A percentile compares a stretch with the other conserved stretches of the same genome.
These are phyloP conservation scores for Agrostemma githago DNA, from an alignment of 148 eudicot genomes.

Conservation along the genomic window DNA sequence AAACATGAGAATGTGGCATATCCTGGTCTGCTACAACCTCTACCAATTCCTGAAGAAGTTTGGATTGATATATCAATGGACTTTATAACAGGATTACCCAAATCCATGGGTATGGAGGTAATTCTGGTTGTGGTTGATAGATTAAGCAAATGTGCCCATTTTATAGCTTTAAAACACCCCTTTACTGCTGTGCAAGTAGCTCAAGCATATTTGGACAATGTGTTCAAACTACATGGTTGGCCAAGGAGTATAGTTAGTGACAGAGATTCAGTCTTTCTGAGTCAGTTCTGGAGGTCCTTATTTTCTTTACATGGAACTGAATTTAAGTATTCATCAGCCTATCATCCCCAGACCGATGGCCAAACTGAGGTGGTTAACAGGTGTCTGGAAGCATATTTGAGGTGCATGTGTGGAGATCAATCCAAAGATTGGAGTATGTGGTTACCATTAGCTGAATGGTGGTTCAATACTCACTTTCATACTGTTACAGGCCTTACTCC, in stretches of 20 bases:
- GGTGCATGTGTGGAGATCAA: background rate
- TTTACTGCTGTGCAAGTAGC: background rate
- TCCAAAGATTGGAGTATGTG: background rate
- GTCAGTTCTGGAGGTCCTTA: background rate
- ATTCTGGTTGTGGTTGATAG: background rate
- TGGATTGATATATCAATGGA: constrained; percentile 2
- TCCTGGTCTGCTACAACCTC: constrained; percentile 4
- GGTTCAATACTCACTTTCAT: constrained; percentile 4
- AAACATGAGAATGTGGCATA: background rate
- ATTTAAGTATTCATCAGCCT: background rate
- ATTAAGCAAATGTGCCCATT: background rate
- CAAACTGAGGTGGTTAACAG: too few species aligned
- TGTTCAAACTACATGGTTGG: too few species aligned
- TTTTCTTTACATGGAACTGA: too few species aligned
- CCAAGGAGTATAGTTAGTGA: background rate
- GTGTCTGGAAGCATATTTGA: constrained; percentile 4
- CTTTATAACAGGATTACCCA: background rate
- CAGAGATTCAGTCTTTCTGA: background rate
- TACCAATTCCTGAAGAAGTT: background rate
- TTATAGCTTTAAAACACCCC: background rate
- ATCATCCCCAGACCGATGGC: too few species aligned
- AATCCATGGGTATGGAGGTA: background rate
- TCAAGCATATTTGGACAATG: background rate
- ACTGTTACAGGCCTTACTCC: background rate
- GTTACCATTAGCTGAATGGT: constrained; percentile 10